Percentiles rank a stretch among this genome's conserved stretches.
phyloP scores from a whole-genome alignment of 441 rosid genomes.

The Brassica hybrid region DNA sequence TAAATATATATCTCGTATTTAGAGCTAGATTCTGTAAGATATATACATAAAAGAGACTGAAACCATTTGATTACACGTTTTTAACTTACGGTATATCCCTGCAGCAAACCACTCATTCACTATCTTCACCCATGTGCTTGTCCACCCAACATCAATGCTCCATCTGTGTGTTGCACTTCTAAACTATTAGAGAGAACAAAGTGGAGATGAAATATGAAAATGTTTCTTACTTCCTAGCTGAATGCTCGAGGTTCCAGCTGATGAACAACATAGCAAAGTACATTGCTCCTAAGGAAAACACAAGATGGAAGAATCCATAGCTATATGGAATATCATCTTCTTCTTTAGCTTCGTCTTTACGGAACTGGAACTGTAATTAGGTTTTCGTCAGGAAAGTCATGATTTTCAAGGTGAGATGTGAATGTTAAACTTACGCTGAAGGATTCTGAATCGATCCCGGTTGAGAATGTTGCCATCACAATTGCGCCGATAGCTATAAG shows the following conservation, averaged over 20 bases:
- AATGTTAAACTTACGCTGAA: conserved; percentile 60
- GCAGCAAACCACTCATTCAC: conserved; percentile 93
- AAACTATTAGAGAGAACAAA: neutral
- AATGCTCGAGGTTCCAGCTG: conserved; percentile 77
- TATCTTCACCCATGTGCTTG: conserved; percentile 94
- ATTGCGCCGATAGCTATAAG: conserved; percentile 78
- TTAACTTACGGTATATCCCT: conserved; percentile 67
- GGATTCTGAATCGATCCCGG: conserved; percentile 87
- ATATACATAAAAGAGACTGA: neutral
- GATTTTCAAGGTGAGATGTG: neutral
- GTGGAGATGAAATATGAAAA: neutral
- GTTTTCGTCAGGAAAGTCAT: neutral
- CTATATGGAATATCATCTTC: conserved; percentile 77
- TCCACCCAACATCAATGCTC: conserved; percentile 94
- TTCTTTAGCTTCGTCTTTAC: conserved; percentile 54
- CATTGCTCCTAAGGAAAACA: conserved; percentile 89
- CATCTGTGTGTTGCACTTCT: conserved; percentile 54
- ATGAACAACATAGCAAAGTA: conserved; percentile 93
- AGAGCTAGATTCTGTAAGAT: neutral
- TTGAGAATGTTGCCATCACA: conserved; percentile 93
- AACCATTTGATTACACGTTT: neutral
- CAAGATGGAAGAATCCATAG: conserved; percentile 82
- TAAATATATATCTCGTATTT: neutral
- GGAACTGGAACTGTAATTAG: conserved; percentile 69
- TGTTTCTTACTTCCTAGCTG: conserved; percentile 58